A percentile compares a stretch with the other conserved stretches of the same genome.
These are phyloP conservation scores for Arthrobotrys iridis DNA, from an alignment of 2,329 filamentous ascomycete species.

Conservation along the genomic window DNA sequence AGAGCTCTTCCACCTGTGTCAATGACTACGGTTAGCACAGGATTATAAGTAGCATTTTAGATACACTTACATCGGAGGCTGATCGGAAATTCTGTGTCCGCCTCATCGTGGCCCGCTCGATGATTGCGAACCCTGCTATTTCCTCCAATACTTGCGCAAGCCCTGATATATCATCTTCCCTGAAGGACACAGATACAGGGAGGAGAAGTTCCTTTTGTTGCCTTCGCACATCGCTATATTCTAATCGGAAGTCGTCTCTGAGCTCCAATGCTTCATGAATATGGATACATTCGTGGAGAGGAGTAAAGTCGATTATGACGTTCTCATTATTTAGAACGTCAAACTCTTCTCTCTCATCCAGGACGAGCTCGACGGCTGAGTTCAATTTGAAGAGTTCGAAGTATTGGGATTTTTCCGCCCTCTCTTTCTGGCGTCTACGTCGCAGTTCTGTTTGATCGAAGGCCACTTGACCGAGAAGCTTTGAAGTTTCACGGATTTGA, in stretches of 20 bases:
- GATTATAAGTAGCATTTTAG: background rate
- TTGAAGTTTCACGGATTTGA: conserved; percentile 92
- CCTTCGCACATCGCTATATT: conserved; percentile 90
- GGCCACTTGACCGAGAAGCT: conserved; percentile 93
- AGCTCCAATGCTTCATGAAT: conserved; percentile 95
- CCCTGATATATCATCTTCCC: conserved; percentile 83
- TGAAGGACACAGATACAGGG: conserved; percentile 77
- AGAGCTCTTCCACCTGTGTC: conserved; percentile 87
- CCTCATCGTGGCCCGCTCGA: conserved; percentile 92
- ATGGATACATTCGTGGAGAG: conserved; percentile 92
- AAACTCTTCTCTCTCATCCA: conserved; percentile 94
- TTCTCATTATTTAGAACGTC: conserved; percentile 96
- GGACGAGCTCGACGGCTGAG: conserved; percentile 92
- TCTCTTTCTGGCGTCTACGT: conserved; percentile 81
- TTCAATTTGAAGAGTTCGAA: conserved; percentile 86
- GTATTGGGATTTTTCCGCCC: conserved; percentile 78
- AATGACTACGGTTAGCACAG: conserved; percentile 17
- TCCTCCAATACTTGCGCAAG: conserved; percentile 85
- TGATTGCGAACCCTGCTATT: conserved; percentile 94
- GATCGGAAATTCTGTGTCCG: conserved; percentile 84
- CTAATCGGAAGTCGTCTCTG: conserved; percentile 85
- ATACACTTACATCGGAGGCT: conserved; percentile 74
- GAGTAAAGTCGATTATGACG: conserved; percentile 91
- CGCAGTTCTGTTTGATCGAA: conserved; percentile 95
- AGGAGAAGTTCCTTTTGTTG: conserved; percentile 91